Evolutionary conservation across 163 green algal species (phyloP), one percentile per base, ranked within the genome.

Genomic region (Picocystis sp.): DNA sequence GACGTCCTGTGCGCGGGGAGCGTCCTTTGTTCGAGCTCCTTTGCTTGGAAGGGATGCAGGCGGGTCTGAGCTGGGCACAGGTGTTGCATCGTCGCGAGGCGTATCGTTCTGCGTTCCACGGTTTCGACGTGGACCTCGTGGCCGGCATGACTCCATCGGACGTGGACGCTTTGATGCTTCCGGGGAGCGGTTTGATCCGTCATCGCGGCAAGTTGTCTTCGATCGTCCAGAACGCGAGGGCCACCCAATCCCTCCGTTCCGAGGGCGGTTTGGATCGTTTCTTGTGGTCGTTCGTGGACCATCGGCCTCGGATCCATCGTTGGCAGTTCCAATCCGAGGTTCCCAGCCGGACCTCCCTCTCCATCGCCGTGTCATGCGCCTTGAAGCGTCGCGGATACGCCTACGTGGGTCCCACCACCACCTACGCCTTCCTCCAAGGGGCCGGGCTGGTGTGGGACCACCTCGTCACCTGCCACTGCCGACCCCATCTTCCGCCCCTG

Each of bases 331-430:
- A 5, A 38, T 41, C n/a, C 15, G 29, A 60, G 3, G 25, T 62
- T 9, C 55, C 45, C 11, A 44, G 34, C 14, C 53, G 29, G 2
- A 53, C 56, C 8, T 6, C 22, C 5, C 23, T 44, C 9, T 65
- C 57, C 19, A 11, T 49, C 15, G 13, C 2, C 21, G 42, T 70
- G 23, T 60, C 57, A 14, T 57, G 62, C 43, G 63, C 53, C 2
- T 34, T 76, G 19, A 76, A 69, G 42, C 50, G 61, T 29, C 55
- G 34, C 14, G 68, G 68, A 17, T 66, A 75, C 43, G 64, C 47
- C 2, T 76, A 75, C 63, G 67, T 76, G 2, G 68, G 68, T 2
- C 66, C 68, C 11, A 68, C 61, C 12, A 76, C 55, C 25, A 60
- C 52, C 22, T 76, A 76, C 47, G 38, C 55, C 2, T 76, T 76